phyloP scores from a whole-genome alignment of 2,329 filamentous ascomycete species.

The Scytalidium sp. region DNA sequence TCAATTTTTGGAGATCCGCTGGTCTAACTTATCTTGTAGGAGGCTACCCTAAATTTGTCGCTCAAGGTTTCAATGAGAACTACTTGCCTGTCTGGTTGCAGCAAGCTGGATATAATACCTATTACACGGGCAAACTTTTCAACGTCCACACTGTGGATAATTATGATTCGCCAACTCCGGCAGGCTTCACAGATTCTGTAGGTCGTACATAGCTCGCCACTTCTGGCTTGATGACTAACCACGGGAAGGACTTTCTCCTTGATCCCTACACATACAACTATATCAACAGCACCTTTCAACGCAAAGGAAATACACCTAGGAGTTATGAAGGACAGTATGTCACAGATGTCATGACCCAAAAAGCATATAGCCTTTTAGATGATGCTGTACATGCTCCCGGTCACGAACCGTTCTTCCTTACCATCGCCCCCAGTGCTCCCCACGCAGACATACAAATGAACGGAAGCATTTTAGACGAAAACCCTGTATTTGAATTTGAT shows the following conservation, averaged over 20 bases:
- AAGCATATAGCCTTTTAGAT: constrained; percentile 58
- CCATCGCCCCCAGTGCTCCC: constrained; percentile 63
- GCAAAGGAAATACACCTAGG: constrained; percentile 53
- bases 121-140: constrained; percentile 70
- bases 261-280: constrained; percentile 69
- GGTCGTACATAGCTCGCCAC: no score
- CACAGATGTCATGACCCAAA: constrained; percentile 57
- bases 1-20: neutral
- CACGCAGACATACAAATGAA: constrained; percentile 48
- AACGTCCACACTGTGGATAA: constrained; percentile 61
- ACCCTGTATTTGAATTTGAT: constrained; percentile 3
- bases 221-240: no score
- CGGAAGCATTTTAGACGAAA: neutral
- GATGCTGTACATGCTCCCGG: constrained; percentile 54
- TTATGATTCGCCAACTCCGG: constrained; percentile 55
- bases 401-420: constrained; percentile 63
- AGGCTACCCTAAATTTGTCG: constrained; percentile 64
- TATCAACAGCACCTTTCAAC: constrained; percentile 60
- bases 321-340: constrained; percentile 45
- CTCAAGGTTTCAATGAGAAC: constrained; percentile 61
- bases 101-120: constrained; percentile 64
- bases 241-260: constrained; percentile 56
- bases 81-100: constrained; percentile 73
- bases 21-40: constrained; percentile 31
- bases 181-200: constrained; percentile 59